These are phyloP conservation scores for Gossypioides kirkii DNA, from an alignment of 345 rosid species.

Conservation along the genomic window DNA sequence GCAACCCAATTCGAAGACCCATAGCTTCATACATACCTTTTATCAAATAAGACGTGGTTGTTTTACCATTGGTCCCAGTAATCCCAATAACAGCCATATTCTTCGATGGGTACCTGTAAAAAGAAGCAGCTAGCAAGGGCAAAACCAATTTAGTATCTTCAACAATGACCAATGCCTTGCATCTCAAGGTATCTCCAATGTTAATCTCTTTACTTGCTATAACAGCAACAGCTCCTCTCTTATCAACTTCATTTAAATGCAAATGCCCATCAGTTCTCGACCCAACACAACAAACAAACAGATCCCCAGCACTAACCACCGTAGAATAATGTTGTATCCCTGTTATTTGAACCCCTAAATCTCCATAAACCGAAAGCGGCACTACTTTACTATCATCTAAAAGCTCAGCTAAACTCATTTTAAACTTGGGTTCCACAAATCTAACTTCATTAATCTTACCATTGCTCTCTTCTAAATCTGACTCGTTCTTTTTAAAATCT, in stretches of 20 bases:
- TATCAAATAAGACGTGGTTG: conserved; percentile 65
- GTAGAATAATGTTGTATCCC: conserved; percentile 90
- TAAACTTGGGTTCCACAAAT: conserved; percentile 74
- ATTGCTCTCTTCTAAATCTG: conserved; percentile 45
- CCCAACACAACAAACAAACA: conserved; percentile 82
- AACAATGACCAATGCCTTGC: conserved; percentile 84
- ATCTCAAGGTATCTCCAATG: conserved; percentile 79
- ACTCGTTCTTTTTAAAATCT: conserved; percentile 64
- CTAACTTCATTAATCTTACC: conserved; percentile 18
- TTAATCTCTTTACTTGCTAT: conserved; percentile 88
- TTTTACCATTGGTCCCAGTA: conserved; percentile 78
- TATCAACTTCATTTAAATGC: conserved; percentile 79
- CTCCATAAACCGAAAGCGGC: conserved; percentile 78
- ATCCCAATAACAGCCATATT: conserved; percentile 81
- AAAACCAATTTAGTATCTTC: conserved; percentile 73
- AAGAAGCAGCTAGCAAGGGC: conserved; percentile 78
- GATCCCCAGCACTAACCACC: conserved; percentile 72
- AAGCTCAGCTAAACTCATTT: conserved; percentile 81
- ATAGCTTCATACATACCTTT: conserved; percentile 85
- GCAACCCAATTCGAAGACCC: conserved; percentile 87
- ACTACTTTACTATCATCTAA: conserved; percentile 88
- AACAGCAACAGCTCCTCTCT: conserved; percentile 95
- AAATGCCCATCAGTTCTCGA: conserved; percentile 57
- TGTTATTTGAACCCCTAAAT: conserved; percentile 75
- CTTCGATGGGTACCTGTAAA: conserved; percentile 66